Evolutionary conservation across 495 filamentous ascomycete genomes (phyloP).

Genomic region (Penicillium pulvis): DNA sequence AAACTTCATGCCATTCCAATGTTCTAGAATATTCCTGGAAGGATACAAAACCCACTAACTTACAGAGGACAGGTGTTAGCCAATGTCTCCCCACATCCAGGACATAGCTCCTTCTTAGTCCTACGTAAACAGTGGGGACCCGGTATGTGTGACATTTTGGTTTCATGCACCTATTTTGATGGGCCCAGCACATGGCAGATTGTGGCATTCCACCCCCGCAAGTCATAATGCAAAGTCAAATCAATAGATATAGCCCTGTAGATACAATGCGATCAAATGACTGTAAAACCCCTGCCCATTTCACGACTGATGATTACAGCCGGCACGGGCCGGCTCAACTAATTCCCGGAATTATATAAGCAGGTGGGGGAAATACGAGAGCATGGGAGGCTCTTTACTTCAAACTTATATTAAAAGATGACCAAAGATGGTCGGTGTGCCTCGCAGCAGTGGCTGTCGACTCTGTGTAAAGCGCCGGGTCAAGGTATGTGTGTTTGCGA

Average conservation of each 20-base stretch:
- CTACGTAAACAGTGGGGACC: not conserved
- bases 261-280: too few relatives aligned
- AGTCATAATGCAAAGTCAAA: not conserved
- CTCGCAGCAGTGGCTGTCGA: constrained; percentile 59
- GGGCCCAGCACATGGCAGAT: not conserved
- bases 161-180: not conserved
- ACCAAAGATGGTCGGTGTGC: constrained; percentile 42
- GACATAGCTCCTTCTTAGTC: not conserved
- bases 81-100: not conserved
- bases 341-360: constrained; percentile 17
- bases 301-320: not conserved
- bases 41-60: not conserved
- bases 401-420: constrained; percentile 3
- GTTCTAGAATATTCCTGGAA: not conserved
- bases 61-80: constrained; percentile 1
- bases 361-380: constrained; percentile 14
- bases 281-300: not conserved
- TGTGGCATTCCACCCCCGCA: not conserved
- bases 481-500: constrained; percentile 23
- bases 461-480: constrained; percentile 39
- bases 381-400: not conserved
- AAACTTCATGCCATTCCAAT: not conserved
- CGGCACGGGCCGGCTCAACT: constrained; percentile 9
- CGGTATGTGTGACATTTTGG: not conserved
- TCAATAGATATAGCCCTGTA: not conserved